Evolutionary conservation across 1,284 basidiomycete genomes (phyloP), one percentile per base, ranked within the genome.

Genomic region (Ceratobasidium theobromae): DNA sequence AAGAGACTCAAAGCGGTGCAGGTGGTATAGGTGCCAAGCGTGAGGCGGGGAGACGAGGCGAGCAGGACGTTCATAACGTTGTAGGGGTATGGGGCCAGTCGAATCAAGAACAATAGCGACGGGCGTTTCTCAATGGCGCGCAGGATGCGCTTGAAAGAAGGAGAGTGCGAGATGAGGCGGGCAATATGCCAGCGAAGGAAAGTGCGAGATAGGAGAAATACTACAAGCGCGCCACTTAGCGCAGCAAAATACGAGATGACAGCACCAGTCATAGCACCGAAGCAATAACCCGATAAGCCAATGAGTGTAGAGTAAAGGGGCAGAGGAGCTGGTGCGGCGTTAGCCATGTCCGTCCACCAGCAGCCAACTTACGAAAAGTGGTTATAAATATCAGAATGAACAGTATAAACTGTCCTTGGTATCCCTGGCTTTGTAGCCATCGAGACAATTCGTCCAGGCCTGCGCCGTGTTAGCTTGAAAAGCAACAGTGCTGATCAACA

Each of bases 61-160:
- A 94, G 83, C 46, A 94, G 83, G 72, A 88, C 91, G 78, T 94
- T 94, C 86, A 94, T 91, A 73, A 94, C 87, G 76, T 94, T 94
- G 79, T 76, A 77, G 12, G 70, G 70, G 58, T 77, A 77, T n/a
- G 76, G 76, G 25, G 76, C 66, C 53, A 94, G 81, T 60, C 91
- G 88, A 71, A 94, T 88, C 69, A 94, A 84, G 79, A 94, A 93
- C 53, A 94, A 84, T 5, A 94, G 81, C 73, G 85, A 86, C 0
- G 92, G 91, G 58, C 86, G 85, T 76, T 87, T 88, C 80, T 94
- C 92, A 72, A 94, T 90, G n/a, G 91, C 91, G 41, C 86, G 83
- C 5, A 94, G 88, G 67, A 90, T 88, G 66, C 88, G 86, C 71
- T 83, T 85, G 74, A 91, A 82, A 16, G 85, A 84, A 12, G 79